These are phyloP conservation scores for Nakaseomyces uthaithaninus DNA, from an alignment of 1,139 yeast genomes.

Conservation along the genomic window DNA sequence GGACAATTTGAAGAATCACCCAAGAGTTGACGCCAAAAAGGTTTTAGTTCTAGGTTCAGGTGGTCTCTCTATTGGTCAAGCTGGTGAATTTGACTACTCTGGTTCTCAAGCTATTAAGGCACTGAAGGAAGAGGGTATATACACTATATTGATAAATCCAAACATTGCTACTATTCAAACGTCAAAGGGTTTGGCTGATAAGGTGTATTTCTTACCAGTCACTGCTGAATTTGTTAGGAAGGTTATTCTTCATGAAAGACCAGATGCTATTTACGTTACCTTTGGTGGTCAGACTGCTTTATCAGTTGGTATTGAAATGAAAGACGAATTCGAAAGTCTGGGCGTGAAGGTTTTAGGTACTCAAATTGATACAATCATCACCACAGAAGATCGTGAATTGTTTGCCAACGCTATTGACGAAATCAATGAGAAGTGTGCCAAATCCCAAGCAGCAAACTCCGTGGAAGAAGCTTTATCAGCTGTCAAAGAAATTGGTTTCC, in stretches of 20 bases:
- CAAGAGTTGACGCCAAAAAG: slow-evolving; percentile 79
- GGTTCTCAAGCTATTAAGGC: slow-evolving; percentile 96
- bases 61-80: slow-evolving; percentile 98
- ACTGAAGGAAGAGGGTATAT: slow-evolving; percentile 92
- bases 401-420: slow-evolving; percentile 93
- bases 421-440: slow-evolving; percentile 90
- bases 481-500: slow-evolving; percentile 83
- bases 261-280: slow-evolving; percentile 94
- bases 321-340: slow-evolving; percentile 84
- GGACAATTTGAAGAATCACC: slow-evolving; percentile 66
- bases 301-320: slow-evolving; percentile 88
- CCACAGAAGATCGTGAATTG: slow-evolving; percentile 95
- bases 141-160: slow-evolving; percentile 91
- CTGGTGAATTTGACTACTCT: slow-evolving; percentile 98
- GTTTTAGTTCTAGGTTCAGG: slow-evolving; percentile 97
- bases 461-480: slow-evolving; percentile 78
- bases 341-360: slow-evolving; percentile 97
- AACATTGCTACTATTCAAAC: slow-evolving; percentile 98
- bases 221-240: slow-evolving; percentile 93
- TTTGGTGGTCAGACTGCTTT: slow-evolving; percentile 99
- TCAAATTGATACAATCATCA: slow-evolving; percentile 87
- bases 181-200: slow-evolving; percentile 94
- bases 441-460: slow-evolving; percentile 74
- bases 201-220: slow-evolving; percentile 94
- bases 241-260: slow-evolving; percentile 88